Conservation (phyloP, 768 basidiomycete species). For the Suillus cothurnatus region DNA sequence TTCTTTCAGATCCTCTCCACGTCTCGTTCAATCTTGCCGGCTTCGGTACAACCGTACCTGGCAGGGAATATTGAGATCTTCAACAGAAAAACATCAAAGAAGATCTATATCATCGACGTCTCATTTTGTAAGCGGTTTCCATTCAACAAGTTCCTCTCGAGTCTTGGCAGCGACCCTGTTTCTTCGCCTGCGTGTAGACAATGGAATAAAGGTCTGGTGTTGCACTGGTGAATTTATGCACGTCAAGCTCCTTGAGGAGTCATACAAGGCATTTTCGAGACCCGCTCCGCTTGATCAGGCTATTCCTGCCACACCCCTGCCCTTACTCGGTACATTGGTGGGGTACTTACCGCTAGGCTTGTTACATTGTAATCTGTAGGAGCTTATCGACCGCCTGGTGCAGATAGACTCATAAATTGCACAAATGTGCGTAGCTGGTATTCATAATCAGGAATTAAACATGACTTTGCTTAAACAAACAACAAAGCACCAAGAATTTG, state of each 20-base stretch:
- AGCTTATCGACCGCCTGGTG: no score
- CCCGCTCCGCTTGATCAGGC: slow-evolving; percentile 68
- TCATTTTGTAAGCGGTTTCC: slow-evolving; percentile 95
- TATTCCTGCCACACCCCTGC: no score
- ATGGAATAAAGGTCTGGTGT: slow-evolving; percentile 96
- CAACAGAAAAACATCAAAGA: slow-evolving; percentile 85
- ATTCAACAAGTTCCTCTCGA: slow-evolving; percentile 86
- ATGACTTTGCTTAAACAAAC: no score
- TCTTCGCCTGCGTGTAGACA: slow-evolving; percentile 94
- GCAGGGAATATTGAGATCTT: slow-evolving; percentile 91
- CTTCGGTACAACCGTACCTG: slow-evolving; percentile 89
- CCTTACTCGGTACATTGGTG: no score
- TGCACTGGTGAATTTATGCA: slow-evolving; percentile 88
- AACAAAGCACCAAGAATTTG: background rate
- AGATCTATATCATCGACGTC: slow-evolving; percentile 79
- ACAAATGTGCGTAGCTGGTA: no score
- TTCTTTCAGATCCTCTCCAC: slow-evolving; percentile 87
- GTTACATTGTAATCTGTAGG: no score
- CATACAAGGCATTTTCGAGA: slow-evolving; percentile 88
- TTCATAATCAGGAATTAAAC: no score
- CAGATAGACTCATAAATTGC: slow-evolving; percentile 25
- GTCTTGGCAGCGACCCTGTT: slow-evolving; percentile 96
- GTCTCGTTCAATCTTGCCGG: slow-evolving; percentile 94
- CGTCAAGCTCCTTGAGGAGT: slow-evolving; percentile 78
- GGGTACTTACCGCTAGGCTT: no score